A percentile compares a stretch with the other conserved stretches of the same genome.
Conservation (phyloP, 2,329 filamentous ascomycete genomes). For the Calonectria pseudoreteaudii region DNA sequence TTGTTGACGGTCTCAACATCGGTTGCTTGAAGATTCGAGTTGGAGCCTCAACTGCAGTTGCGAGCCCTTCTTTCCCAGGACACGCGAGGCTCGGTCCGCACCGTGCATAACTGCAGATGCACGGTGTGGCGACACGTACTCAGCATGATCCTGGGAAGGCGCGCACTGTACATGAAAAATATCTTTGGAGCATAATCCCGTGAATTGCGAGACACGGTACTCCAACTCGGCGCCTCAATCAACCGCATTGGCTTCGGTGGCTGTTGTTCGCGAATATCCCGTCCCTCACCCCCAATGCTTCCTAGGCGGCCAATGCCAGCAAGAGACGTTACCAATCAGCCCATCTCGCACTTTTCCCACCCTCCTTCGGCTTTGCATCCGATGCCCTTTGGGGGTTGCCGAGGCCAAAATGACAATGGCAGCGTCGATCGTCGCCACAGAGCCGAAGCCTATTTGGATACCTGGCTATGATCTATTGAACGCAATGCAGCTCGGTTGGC, state of each 20-base stretch:
- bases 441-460: slow-evolving; percentile 3
- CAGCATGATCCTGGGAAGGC: neutral
- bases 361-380: slow-evolving; percentile 23
- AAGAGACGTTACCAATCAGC: slow-evolving; percentile 15
- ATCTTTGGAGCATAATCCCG: neutral
- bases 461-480: slow-evolving; percentile 5
- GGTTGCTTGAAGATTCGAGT: neutral
- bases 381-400: slow-evolving; percentile 15
- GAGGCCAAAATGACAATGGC: slow-evolving; percentile 2
- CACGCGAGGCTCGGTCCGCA: slow-evolving; percentile 23
- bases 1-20: neutral
- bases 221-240: neutral
- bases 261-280: slow-evolving; percentile 5
- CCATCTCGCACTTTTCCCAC: slow-evolving; percentile 18
- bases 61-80: neutral
- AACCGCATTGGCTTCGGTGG: neutral
- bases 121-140: neutral
- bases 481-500: neutral
- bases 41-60: slow-evolving; percentile 15
- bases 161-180: slow-evolving; percentile 9
- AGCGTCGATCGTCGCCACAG: neutral
- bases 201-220: neutral
- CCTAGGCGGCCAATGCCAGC: slow-evolving; percentile 6
- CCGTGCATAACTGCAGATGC: neutral
- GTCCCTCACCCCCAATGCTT: slow-evolving; percentile 15